These are phyloP conservation scores for Lachnellula hyalina DNA, from an alignment of 2,329 filamentous ascomycete species.

Conservation along the genomic window DNA sequence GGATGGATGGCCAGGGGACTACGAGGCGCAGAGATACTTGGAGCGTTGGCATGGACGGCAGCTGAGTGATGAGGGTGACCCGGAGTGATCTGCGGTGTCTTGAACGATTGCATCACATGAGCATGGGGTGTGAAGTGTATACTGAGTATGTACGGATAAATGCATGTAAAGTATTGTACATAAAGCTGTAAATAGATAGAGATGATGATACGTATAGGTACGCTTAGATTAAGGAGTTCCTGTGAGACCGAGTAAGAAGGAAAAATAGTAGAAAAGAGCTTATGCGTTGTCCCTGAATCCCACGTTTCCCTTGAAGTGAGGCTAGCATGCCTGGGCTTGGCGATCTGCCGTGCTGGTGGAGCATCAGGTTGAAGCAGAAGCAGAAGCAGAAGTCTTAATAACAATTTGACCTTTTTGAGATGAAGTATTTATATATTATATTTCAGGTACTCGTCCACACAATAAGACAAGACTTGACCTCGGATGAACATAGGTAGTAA, in stretches of 20 bases:
- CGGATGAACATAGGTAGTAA: too few species aligned
- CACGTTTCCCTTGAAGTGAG: too few species aligned
- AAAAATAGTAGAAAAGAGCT: too few species aligned
- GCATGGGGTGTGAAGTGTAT: neutral
- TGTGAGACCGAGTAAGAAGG: too few species aligned
- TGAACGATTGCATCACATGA: neutral
- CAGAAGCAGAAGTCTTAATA: too few species aligned
- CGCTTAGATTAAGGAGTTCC: too few species aligned
- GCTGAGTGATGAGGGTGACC: neutral
- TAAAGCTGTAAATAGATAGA: neutral
- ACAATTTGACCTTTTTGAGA: too few species aligned
- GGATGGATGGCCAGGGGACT: constrained; percentile 28
- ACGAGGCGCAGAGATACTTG: constrained; percentile 16
- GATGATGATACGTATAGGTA: neutral
- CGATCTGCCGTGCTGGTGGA: neutral
- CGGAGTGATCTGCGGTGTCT: neutral
- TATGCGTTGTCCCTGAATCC: neutral
- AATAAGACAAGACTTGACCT: too few species aligned
- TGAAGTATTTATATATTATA: too few species aligned
- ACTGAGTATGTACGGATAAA: neutral
- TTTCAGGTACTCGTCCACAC: too few species aligned
- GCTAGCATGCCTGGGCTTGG: neutral
- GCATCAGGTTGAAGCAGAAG: too few species aligned
- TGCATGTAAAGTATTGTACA: neutral
- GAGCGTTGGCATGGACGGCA: neutral